Base-by-base conservation (phyloP, 306 rosid genomes). In the Prunus persica region DNA sequence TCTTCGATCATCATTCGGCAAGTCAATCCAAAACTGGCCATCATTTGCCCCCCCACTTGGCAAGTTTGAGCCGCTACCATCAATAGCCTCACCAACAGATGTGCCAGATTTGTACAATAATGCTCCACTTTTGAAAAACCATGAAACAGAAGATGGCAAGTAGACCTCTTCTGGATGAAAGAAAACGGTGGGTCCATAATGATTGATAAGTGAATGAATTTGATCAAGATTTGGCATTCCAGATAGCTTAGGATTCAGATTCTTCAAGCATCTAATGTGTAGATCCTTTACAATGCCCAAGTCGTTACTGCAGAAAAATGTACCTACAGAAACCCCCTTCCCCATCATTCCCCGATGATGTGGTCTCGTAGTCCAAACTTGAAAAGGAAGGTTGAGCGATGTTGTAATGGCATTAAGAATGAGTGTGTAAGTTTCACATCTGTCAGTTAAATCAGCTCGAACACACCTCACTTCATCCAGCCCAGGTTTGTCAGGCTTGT, bases 71-170 rank as follows among this genome's bases (percentile, higher is more conserved):
- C 98, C 98, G 19, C 63, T 58, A 24, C 78, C 85, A 74, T 86
- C 88, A 61, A 94, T 88, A 65, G 75, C 68, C 79, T 94, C 91
- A 24, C 93, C 95, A n/a, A 11, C 15, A 19, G 82, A 25, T 20
- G 47, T 5, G 8, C 89, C 95, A 43, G 75, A 68, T 80, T 75
- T 72, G 88, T 76, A 88, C 78, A 95, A 78, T 12, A 84, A 71
- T 2, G 93, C 92, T 64, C 97, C 96, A 18, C 86, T 90, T 16
- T 69, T 50, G 66, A 95, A 95, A 75, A 95, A 89, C 98, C 98
- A 95, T n/a, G 88, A 76, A 78, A 95, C 91, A 32, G 97, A 90
- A 85, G 97, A 92, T 54, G 98, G 98, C 85, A 95, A 86, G 87
- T 86, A 95, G 78, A 74, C 58, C 82, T 95, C 98, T 30, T 85